Base-by-base conservation (phyloP, 495 filamentous ascomycete genomes). In the Stereocaulon alpinum region DNA sequence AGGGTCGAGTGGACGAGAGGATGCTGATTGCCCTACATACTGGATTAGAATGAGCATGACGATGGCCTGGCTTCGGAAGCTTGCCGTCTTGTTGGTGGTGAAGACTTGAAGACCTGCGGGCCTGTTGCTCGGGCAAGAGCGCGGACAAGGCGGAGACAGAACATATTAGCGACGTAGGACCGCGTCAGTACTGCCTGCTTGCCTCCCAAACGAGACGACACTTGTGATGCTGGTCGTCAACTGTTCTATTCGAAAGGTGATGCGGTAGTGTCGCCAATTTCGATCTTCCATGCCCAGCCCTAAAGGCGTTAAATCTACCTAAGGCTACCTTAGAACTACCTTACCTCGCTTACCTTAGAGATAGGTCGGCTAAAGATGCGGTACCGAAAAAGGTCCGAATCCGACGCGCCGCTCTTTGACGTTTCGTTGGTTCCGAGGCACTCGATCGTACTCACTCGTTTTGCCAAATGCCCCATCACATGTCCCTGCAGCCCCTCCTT, bases 1-100 rank as follows among this genome's bases (percentile, higher is more conserved):
- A 17, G 27, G 61, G 61, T 17, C 61, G 57, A 7, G 7, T 56
- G 18, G 20, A 6, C 4, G 61, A 63, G 37, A 59, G 40, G 18
- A 62, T 54, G 44, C 53, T 57, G 54, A 62, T 27, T 3, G 47
- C 12, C 42, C 60, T 62, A 29, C 14, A 15, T 15, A 11, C 15
- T 37, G 10, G 40, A 50, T 61, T 15, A 55, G 58, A 45, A 27
- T 10, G 27, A 9, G 52, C 7, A 7, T 37, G 20, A 9, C 11
- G 42, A 18, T 41, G 30, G 7, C 6, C 14, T 2, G 34, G 20
- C 12, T 3, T 20, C n/a, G 24, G 29, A 44, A 20, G 14, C 12
- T 55, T 61, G 42, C 58, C 58, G 50, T 55, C 12, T 24, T 6
- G 42, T 24, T 40, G 44, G 17, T 27, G 20, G 14, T 14, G 14